phyloP scores from a whole-genome alignment of 106 monocot genomes.

The Acanthochlamys bracteata region DNA sequence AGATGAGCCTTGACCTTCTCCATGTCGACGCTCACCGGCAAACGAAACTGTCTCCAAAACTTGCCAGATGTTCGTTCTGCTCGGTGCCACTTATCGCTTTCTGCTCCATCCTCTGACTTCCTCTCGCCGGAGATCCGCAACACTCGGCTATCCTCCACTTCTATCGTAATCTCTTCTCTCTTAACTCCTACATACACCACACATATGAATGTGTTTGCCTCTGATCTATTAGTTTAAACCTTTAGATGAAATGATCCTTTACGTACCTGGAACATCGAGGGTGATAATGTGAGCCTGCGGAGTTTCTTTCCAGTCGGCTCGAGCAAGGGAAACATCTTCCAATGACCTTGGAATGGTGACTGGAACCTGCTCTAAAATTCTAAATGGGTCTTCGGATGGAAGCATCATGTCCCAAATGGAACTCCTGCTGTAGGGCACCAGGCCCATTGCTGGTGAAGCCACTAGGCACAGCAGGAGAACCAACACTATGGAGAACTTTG shows the following conservation, averaged over 20 bases:
- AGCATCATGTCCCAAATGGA: constrained; percentile 28
- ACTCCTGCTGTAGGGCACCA: constrained; percentile 24
- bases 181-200: constrained; percentile 28
- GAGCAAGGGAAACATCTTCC: constrained; percentile 28
- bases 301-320: constrained; percentile 47
- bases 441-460: constrained; percentile 4
- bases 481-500: background rate
- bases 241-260: background rate
- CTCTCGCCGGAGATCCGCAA: constrained; percentile 40
- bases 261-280: constrained; percentile 36
- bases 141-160: constrained; percentile 47
- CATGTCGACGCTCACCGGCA: constrained; percentile 31
- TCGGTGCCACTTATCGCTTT: constrained; percentile 38
- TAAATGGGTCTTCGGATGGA: constrained; percentile 24
- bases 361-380: constrained; percentile 37
- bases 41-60: constrained; percentile 51
- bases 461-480: constrained; percentile 2
- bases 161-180: constrained; percentile 40
- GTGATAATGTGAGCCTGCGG: constrained; percentile 31
- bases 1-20: constrained; percentile 23
- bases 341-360: constrained; percentile 16
- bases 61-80: constrained; percentile 30
- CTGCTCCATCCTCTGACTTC: constrained; percentile 24
- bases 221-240: background rate
- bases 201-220: background rate